A percentile compares a stretch with the other conserved stretches of the same genome.
Evolutionary conservation across 2,329 filamentous ascomycete species (phyloP).

Genomic region (Passalora sequoiae): DNA sequence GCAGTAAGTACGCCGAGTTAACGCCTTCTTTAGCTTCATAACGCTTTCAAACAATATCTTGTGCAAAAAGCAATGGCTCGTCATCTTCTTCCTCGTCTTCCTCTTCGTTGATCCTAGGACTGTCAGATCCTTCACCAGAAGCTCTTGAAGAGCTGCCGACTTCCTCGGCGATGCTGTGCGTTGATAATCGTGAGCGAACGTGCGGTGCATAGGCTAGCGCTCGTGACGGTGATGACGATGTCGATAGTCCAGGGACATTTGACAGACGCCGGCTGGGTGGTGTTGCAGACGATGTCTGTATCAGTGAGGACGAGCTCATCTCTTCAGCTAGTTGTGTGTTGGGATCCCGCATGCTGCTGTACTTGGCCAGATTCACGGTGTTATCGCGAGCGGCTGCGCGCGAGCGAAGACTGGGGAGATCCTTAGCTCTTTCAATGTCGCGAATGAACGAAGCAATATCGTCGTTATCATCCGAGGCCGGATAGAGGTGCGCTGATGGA

Average conservation of each 20-base stretch:
- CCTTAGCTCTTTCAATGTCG: conserved; percentile 79
- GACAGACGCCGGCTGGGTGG: conserved; percentile 70
- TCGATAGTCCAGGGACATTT: conserved; percentile 63
- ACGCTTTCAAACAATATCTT: conserved; percentile 18
- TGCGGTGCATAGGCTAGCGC: conserved; percentile 87
- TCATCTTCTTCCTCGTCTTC: conserved; percentile 21
- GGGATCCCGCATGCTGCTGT: conserved; percentile 82
- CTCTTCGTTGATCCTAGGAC: conserved; percentile 19
- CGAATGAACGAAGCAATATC: conserved; percentile 93
- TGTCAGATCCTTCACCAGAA: conserved; percentile 20
- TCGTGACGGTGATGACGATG: conserved; percentile 80
- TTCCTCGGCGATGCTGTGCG: conserved; percentile 72
- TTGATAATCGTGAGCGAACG: conserved; percentile 86
- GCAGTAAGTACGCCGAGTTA: background rate
- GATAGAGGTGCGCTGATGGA: conserved; percentile 1
- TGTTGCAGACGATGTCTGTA: conserved; percentile 70
- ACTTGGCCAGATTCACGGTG: conserved; percentile 53
- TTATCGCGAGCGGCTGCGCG: conserved; percentile 54
- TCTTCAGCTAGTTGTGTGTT: conserved; percentile 87
- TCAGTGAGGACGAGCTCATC: conserved; percentile 80
- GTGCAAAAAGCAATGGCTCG: conserved; percentile 29
- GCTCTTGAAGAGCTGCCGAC: conserved; percentile 28
- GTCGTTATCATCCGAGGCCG: conserved; percentile 63
- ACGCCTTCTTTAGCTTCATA: background rate
- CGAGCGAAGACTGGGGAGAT: conserved; percentile 67